phyloP scores from a whole-genome alignment of 768 basidiomycete species.

The Lactarius evosmus region DNA sequence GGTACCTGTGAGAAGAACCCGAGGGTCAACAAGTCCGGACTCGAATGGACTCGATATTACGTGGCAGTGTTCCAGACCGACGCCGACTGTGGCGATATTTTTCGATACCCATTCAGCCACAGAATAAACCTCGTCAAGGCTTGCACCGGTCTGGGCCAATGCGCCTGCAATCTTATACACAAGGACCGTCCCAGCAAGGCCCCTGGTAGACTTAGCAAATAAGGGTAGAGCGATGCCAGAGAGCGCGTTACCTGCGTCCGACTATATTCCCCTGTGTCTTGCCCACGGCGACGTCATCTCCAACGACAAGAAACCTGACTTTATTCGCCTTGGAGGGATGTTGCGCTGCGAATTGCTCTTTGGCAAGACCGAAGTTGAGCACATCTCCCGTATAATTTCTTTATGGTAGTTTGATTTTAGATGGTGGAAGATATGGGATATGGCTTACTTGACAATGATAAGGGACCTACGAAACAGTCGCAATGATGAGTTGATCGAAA shows the following conservation, averaged over 20 bases:
- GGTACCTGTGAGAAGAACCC: slow-evolving; percentile 52
- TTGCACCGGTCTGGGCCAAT: slow-evolving; percentile 62
- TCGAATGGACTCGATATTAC: slow-evolving; percentile 37
- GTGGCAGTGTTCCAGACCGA: slow-evolving; percentile 86
- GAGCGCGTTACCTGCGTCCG: slow-evolving; percentile 58
- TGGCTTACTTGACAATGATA: slow-evolving; percentile 73
- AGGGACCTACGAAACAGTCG: slow-evolving; percentile 50
- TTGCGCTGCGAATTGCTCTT: slow-evolving; percentile 73
- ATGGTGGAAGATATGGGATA: not conserved
- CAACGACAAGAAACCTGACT: slow-evolving; percentile 78
- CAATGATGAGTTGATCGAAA: not conserved
- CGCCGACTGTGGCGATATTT: slow-evolving; percentile 79
- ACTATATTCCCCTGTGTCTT: slow-evolving; percentile 78
- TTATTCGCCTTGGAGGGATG: slow-evolving; percentile 63
- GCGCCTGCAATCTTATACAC: slow-evolving; percentile 93
- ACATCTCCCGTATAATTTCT: slow-evolving; percentile 91
- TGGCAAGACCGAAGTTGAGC: slow-evolving; percentile 87
- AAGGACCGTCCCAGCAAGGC: slow-evolving; percentile 75
- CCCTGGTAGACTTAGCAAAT: slow-evolving; percentile 43
- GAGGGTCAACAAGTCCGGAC: slow-evolving; percentile 4
- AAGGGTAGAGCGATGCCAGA: not conserved
- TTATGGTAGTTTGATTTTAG: not conserved
- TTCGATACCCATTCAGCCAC: slow-evolving; percentile 62
- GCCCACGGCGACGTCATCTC: slow-evolving; percentile 88
- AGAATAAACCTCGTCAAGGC: slow-evolving; percentile 64